Conservation (phyloP, 352 stramenopile species). For the Pythium apleroticum region DNA sequence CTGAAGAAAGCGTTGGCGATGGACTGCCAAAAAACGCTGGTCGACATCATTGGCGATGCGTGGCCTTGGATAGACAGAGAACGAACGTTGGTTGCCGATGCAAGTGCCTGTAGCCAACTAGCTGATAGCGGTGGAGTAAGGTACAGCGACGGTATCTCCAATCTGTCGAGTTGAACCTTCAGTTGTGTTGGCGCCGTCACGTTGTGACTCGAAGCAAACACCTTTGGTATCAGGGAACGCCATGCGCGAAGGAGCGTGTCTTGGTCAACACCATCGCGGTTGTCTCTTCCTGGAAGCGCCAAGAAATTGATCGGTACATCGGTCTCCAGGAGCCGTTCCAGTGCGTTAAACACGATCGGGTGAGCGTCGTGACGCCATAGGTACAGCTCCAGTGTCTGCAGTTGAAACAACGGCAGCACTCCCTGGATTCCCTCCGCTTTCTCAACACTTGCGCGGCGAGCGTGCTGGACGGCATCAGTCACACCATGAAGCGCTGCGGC, state of each 20-base stretch:
- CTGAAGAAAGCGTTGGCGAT: neutral
- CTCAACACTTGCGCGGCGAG: too few relatives aligned
- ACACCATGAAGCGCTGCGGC: neutral
- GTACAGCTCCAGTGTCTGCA: conserved; percentile 7
- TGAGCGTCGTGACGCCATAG: conserved; percentile 13
- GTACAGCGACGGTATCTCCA: conserved; percentile 4
- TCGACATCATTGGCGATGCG: neutral
- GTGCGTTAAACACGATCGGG: neutral
- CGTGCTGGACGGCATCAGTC: neutral
- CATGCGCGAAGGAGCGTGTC: neutral
- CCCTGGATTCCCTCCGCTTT: neutral
- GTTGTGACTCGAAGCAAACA: neutral
- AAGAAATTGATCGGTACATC: conserved; percentile 6
- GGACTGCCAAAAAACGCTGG: neutral
- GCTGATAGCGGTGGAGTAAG: neutral
- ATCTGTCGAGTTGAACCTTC: conserved; percentile 4
- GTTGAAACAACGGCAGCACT: neutral
- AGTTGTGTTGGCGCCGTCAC: neutral
- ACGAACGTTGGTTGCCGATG: neutral
- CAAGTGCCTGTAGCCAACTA: neutral
- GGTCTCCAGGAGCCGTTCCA: neutral
- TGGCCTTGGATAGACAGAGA: neutral
- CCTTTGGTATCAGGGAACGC: neutral
- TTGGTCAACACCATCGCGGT: neutral
- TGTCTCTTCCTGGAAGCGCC: neutral